Evolutionary conservation across 2,329 filamentous ascomycete genomes (phyloP).

Genomic region (Nannizziopsis arthrosporioides): DNA sequence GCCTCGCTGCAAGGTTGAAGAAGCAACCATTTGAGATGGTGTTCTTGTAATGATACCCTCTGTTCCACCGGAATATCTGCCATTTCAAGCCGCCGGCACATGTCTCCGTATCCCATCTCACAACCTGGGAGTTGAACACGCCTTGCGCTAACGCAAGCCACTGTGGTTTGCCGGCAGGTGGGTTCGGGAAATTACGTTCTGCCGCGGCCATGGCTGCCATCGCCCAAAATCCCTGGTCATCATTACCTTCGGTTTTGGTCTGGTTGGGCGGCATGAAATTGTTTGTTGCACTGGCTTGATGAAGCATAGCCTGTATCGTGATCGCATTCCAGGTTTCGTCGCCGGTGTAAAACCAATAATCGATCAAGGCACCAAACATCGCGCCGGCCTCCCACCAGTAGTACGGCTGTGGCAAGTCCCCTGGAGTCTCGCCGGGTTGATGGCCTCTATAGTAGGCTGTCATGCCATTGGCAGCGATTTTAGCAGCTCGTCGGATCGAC

Average conservation of each 20-base stretch:
- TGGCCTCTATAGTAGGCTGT: conserved; percentile 28
- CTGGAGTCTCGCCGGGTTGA: conserved; percentile 22
- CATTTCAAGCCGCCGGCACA: conserved; percentile 67
- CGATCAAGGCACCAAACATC: conserved; percentile 48
- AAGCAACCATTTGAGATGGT: conserved; percentile 43
- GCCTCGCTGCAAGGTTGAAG: conserved; percentile 38
- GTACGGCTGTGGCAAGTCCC: conserved; percentile 26
- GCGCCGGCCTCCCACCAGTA: conserved; percentile 31
- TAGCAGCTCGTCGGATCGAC: conserved; percentile 25
- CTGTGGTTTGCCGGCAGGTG: conserved; percentile 40
- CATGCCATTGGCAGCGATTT: conserved; percentile 24
- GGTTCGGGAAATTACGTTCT: conserved; percentile 28
- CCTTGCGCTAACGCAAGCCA: conserved; percentile 64
- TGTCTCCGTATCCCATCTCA: conserved; percentile 52
- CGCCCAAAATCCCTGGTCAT: conserved; percentile 34
- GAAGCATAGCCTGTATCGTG: conserved; percentile 50
- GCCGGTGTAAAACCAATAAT: conserved; percentile 77
- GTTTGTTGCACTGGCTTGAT: conserved; percentile 53
- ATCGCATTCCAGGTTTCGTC: conserved; percentile 60
- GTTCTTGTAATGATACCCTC: conserved; percentile 42
- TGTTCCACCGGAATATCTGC: conserved; percentile 57
- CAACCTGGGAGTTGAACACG: conserved; percentile 64
- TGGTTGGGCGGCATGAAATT: conserved; percentile 57
- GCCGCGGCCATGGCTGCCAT: conserved; percentile 29
- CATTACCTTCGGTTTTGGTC: conserved; percentile 26